Evolutionary conservation across 2,329 filamentous ascomycete genomes (phyloP).

Genomic region (Acrocalymma vagum): DNA sequence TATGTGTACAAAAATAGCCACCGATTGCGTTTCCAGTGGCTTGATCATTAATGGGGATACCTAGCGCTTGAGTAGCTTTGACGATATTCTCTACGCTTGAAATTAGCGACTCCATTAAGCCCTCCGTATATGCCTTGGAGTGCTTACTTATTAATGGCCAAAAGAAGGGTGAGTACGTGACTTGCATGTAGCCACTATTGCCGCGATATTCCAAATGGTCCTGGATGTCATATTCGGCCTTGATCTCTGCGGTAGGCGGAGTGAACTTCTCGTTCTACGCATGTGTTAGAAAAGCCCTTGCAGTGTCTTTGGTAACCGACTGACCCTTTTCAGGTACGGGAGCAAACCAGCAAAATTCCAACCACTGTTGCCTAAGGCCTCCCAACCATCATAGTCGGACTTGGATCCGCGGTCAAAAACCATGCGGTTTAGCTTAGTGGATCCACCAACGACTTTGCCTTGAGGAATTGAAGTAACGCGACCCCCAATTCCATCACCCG

Average conservation of each 20-base stretch:
- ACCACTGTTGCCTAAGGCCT: constrained; percentile 30
- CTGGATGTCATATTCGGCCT: constrained; percentile 28
- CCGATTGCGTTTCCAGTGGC: constrained; percentile 28
- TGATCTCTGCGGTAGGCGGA: constrained; percentile 21
- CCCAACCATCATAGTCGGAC: constrained; percentile 42
- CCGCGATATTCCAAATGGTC: constrained; percentile 22
- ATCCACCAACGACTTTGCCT: constrained; percentile 33
- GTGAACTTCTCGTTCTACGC: constrained; percentile 29
- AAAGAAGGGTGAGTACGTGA: constrained; percentile 26
- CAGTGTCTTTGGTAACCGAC: not conserved
- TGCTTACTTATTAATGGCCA: constrained; percentile 30
- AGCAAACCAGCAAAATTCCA: constrained; percentile 38
- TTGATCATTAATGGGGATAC: constrained; percentile 27
- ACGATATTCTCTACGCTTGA: constrained; percentile 23
- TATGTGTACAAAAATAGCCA: constrained; percentile 29
- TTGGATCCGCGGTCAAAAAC: constrained; percentile 36
- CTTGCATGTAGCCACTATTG: constrained; percentile 23
- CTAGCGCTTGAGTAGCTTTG: constrained; percentile 20
- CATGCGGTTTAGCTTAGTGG: constrained; percentile 50
- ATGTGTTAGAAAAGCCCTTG: constrained; percentile 8
- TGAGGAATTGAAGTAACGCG: constrained; percentile 21
- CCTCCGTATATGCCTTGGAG: too few species aligned
- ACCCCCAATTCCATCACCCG: constrained; percentile 16
- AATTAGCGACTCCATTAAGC: not conserved
- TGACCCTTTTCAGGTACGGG: constrained; percentile 33